These are phyloP conservation scores for Calocera viscosa DNA, from an alignment of 768 basidiomycete species.

Conservation along the genomic window DNA sequence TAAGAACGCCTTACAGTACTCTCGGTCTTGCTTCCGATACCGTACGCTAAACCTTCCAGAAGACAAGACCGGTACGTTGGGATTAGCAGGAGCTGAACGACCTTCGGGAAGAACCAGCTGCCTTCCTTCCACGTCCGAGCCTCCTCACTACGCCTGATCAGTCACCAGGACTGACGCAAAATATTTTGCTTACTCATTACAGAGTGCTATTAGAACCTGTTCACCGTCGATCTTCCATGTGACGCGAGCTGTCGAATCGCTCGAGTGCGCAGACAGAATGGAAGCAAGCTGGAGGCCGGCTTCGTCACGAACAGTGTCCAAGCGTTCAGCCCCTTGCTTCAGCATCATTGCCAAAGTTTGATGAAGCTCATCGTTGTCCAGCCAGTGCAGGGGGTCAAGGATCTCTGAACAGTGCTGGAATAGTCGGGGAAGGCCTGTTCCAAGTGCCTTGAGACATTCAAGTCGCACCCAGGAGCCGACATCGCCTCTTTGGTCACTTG, in stretches of 20 bases:
- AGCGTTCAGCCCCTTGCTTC: constrained; percentile 80
- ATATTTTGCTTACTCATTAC: constrained; percentile 34
- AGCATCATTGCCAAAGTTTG: constrained; percentile 51
- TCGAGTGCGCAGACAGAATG: constrained; percentile 36
- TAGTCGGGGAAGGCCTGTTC: constrained; percentile 40
- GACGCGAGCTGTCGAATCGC: constrained; percentile 23
- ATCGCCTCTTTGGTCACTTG: constrained; percentile 87
- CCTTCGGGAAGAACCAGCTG: constrained; percentile 60
- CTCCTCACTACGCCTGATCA: constrained; percentile 26
- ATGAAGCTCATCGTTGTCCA: constrained; percentile 48
- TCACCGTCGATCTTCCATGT: constrained; percentile 44
- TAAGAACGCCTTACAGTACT: constrained; percentile 59
- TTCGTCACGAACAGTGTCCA: constrained; percentile 78
- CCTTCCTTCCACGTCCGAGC: constrained; percentile 54
- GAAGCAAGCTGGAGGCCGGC: constrained; percentile 51
- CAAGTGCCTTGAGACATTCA: constrained; percentile 56
- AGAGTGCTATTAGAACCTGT: constrained; percentile 40
- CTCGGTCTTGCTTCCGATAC: constrained; percentile 71
- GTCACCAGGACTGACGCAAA: constrained; percentile 7
- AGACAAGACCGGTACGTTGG: constrained; percentile 48
- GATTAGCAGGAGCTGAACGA: constrained; percentile 52
- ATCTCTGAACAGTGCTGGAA: constrained; percentile 27
- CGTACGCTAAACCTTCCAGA: constrained; percentile 61
- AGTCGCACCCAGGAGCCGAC: constrained; percentile 93
- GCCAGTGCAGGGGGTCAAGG: constrained; percentile 41